phyloP scores from a whole-genome alignment of 2,329 filamentous ascomycete genomes.

The Aureobasidium uvarum region DNA sequence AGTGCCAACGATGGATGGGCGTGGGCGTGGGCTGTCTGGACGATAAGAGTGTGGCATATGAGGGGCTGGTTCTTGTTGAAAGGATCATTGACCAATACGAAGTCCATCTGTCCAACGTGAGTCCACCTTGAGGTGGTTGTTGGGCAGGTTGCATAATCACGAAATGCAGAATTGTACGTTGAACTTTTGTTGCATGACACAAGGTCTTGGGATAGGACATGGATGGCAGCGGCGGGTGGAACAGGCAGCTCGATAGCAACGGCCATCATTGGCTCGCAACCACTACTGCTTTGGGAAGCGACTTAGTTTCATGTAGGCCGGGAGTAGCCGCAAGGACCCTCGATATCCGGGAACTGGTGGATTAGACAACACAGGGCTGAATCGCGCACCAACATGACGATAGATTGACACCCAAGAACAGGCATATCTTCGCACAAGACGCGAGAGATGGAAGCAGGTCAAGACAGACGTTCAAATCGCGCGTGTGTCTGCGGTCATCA shows the following conservation, averaged over 20 bases:
- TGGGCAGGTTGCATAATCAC: slow-evolving; percentile 3
- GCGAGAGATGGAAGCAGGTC: not conserved
- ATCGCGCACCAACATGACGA: not conserved
- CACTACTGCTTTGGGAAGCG: slow-evolving; percentile 1
- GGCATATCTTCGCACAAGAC: not conserved
- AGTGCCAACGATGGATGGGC: not conserved
- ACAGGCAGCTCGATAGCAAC: slow-evolving; percentile 22
- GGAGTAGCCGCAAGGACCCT: slow-evolving; percentile 20
- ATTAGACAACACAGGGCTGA: slow-evolving; percentile 15
- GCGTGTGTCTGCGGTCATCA: slow-evolving; percentile 8
- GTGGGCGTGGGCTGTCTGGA: slow-evolving; percentile 1
- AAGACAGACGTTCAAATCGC: slow-evolving; percentile 9
- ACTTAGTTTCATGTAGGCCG: slow-evolving; percentile 13
- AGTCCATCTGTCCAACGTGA: not conserved
- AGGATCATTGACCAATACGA: slow-evolving; percentile 10
- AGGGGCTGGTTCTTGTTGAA: slow-evolving; percentile 7
- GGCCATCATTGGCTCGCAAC: slow-evolving; percentile 20
- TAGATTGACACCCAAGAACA: not conserved
- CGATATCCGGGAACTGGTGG: slow-evolving; percentile 2
- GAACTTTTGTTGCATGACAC: slow-evolving; percentile 15
- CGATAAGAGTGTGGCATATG: slow-evolving; percentile 5
- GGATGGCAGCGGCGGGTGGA: slow-evolving; percentile 5
- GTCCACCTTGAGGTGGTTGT: not conserved
- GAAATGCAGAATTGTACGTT: slow-evolving; percentile 1
- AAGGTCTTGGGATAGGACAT: slow-evolving; percentile 5